Conservation (phyloP, 2,329 filamentous ascomycete species). For the Cytospora leucostoma region DNA sequence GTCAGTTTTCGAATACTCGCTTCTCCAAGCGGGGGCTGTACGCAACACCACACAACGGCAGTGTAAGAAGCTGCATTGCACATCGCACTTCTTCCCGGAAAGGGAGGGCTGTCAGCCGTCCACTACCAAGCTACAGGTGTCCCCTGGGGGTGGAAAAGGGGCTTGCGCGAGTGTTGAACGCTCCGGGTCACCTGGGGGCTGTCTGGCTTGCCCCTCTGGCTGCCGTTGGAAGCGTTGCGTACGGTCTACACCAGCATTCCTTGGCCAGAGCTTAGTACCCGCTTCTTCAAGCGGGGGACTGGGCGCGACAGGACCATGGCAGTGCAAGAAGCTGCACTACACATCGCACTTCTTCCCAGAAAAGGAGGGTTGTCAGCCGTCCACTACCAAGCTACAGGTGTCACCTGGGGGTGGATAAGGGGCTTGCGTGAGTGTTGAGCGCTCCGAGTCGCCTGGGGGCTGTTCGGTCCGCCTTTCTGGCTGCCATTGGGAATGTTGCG, state of each 20-base stretch:
- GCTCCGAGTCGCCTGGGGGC: conserved; percentile 10
- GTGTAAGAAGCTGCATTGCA: conserved; percentile 14
- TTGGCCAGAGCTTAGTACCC: background rate
- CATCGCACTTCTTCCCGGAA: conserved; percentile 11
- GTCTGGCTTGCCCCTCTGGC: background rate
- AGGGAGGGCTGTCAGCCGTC: conserved; percentile 1
- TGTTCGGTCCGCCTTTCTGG: background rate
- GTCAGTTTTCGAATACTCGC: conserved; percentile 1
- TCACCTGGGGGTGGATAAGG: conserved; percentile 6
- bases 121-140: conserved; percentile 14
- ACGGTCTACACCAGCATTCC: background rate
- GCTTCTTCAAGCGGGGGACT: conserved; percentile 9
- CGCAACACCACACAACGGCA: conserved; percentile 13
- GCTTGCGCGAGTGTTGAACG: background rate
- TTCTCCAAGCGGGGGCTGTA: conserved; percentile 1
- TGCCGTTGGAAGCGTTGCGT: background rate
- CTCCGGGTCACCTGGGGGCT: conserved; percentile 6
- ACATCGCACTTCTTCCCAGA: conserved; percentile 16
- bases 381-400: conserved; percentile 16
- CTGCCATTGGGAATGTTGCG: conserved; percentile 1
- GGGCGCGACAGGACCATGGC: conserved; percentile 4
- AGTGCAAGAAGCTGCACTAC: conserved; percentile 12
- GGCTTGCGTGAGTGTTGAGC: background rate
- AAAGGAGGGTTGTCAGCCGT: conserved; percentile 3
- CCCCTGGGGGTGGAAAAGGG: conserved; percentile 8